Conservation (phyloP, 768 basidiomycete genomes). For the Termitomyces sp. region DNA sequence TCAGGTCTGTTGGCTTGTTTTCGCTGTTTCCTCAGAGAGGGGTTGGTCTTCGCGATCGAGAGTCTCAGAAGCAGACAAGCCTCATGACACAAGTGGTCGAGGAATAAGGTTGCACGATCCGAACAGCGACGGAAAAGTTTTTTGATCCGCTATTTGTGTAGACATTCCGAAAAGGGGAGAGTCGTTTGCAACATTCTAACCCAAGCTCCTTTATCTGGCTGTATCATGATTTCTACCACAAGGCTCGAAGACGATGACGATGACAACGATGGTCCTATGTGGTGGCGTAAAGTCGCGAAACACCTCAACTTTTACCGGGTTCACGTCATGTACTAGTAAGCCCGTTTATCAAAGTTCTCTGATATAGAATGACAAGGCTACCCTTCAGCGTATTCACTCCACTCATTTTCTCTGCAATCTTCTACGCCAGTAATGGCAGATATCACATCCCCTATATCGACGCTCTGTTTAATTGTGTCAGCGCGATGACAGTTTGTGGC, state of each 20-base stretch:
- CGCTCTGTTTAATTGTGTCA: constrained; percentile 72
- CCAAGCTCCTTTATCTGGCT: neutral
- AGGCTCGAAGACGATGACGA: constrained; percentile 9
- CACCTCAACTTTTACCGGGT: constrained; percentile 68
- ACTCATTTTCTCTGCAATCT: constrained; percentile 71
- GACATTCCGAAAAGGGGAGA: neutral
- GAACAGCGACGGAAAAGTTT: neutral
- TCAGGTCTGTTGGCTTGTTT: too few relatives aligned
- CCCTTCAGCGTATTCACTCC: constrained; percentile 73
- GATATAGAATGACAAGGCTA: constrained; percentile 7
- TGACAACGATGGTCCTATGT: constrained; percentile 3
- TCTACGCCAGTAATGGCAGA: constrained; percentile 80
- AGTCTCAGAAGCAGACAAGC: too few relatives aligned
- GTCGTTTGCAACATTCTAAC: neutral
- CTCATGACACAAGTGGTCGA: too few relatives aligned
- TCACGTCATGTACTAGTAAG: constrained; percentile 62
- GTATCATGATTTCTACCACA: neutral
- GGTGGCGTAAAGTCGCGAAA: constrained; percentile 31
- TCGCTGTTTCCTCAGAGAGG: neutral
- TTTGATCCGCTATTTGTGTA: neutral
- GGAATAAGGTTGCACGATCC: too few relatives aligned
- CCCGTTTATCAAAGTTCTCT: constrained; percentile 7
- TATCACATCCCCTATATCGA: constrained; percentile 74
- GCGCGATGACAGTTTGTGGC: constrained; percentile 79
- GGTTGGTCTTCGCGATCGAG: too few relatives aligned